phyloP scores from a whole-genome alignment of 2,329 filamentous ascomycete genomes.

The Camptophora hylomeconis region DNA sequence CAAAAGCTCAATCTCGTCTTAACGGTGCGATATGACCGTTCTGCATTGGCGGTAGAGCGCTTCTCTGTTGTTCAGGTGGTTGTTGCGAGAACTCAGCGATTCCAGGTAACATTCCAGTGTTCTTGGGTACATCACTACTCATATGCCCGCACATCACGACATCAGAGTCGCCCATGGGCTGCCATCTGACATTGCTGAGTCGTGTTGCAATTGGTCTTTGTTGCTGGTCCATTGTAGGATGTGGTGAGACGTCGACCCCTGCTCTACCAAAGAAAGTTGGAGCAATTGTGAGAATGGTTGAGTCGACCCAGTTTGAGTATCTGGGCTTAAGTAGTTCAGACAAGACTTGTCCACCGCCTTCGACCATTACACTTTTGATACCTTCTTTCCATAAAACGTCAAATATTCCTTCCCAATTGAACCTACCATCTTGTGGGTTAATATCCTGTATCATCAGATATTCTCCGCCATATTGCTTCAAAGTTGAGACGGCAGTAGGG shows the following conservation, averaged over 20 bases:
- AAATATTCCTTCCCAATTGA: slow-evolving; percentile 52
- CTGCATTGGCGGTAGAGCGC: no score
- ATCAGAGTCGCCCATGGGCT: slow-evolving; percentile 61
- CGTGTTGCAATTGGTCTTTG: slow-evolving; percentile 52
- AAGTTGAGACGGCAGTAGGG: slow-evolving; percentile 30
- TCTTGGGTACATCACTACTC: slow-evolving; percentile 1
- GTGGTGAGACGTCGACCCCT: slow-evolving; percentile 66
- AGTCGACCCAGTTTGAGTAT: slow-evolving; percentile 52
- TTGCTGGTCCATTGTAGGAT: slow-evolving; percentile 31
- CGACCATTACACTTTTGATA: slow-evolving; percentile 74
- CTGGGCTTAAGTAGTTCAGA: slow-evolving; percentile 60
- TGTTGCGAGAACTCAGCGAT: slow-evolving; percentile 6
- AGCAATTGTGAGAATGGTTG: slow-evolving; percentile 77
- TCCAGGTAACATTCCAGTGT: slow-evolving; percentile 1
- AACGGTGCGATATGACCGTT: no score
- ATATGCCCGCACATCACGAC: slow-evolving; percentile 66
- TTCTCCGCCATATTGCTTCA: slow-evolving; percentile 34
- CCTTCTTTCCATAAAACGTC: slow-evolving; percentile 43
- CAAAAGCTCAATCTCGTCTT: no score
- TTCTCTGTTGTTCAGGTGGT: no score
- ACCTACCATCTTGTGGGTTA: slow-evolving; percentile 11
- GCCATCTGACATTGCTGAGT: slow-evolving; percentile 52
- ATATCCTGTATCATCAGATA: slow-evolving; percentile 26
- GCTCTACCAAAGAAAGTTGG: slow-evolving; percentile 80
- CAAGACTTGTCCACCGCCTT: slow-evolving; percentile 73